Base-by-base conservation (phyloP, 345 rosid genomes). In the Carallia brachiata region DNA sequence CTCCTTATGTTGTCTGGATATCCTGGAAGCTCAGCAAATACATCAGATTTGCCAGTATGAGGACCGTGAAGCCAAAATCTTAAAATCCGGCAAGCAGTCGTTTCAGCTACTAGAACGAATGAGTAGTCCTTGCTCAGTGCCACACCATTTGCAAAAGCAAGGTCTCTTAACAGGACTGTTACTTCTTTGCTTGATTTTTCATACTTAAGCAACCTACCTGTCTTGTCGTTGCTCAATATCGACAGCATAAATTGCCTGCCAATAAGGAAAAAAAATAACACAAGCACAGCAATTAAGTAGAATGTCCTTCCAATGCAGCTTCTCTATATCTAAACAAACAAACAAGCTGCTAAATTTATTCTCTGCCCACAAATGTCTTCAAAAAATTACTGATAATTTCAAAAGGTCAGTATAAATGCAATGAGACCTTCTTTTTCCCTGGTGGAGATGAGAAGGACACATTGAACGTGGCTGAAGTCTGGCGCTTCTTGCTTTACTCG, bases 61-160 rank as follows among this genome's bases (percentile, higher is more conserved):
- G 77, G 65, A 53, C 73, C 73, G 23, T 18, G 69, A n/a, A 74
- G 73, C 77, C 77, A 74, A 54, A 39, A 69, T 64, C 72, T 74
- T 54, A 32, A n/a, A 31, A 74, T 36, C 36, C 66, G 69, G 36
- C 77, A 62, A 63, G 65, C 27, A 19, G 60, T 68, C 44, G 73
- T 68, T 74, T 74, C 77, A 16, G 73, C 73, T 27, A 68, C 69
- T 31, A 74, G 64, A 17, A 74, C 63, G 23, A 65, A 76, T 15
- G 71, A 65, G 30, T 18, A 12, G 50, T 76, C 75, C 63, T 39
- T 70, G 75, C 75, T 70, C 52, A 76, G 47, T 50, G 79, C 67
- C 27, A 76, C 79, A 2, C 75, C 79, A 52, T 76, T 76, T 13
- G 79, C 71, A 36, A 76, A 76, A 3, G 75, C 61, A n/a, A 76